Percentiles rank a stretch among this genome's conserved stretches.
These are phyloP conservation scores for Cystobasidium sp. DNA, from an alignment of 1,284 basidiomycete species.

Conservation along the genomic window DNA sequence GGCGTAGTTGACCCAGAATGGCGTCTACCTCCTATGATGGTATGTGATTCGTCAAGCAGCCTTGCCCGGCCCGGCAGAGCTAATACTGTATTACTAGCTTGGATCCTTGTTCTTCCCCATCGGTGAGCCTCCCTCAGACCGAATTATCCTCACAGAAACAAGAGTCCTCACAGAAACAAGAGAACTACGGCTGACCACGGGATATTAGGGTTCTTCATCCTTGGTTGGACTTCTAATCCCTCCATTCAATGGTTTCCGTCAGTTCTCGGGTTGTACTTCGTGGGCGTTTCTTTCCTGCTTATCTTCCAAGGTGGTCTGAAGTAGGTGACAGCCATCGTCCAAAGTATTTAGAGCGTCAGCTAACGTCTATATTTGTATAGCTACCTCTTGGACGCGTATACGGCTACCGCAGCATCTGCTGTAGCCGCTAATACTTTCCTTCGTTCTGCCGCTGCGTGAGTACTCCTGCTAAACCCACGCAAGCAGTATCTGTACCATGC, in stretches of 20 bases:
- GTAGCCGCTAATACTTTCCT: slow-evolving; percentile 58
- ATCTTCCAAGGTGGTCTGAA: slow-evolving; percentile 57
- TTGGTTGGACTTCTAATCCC: slow-evolving; percentile 56
- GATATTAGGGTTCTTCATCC: slow-evolving; percentile 12
- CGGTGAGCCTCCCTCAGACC: neutral
- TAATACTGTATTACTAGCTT: neutral
- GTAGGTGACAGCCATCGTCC: neutral
- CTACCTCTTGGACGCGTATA: slow-evolving; percentile 46
- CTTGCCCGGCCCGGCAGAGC: no score
- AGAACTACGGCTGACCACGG: neutral
- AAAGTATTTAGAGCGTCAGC: neutral
- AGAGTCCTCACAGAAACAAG: no score
- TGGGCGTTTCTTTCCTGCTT: slow-evolving; percentile 56
- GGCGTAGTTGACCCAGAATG: slow-evolving; percentile 54
- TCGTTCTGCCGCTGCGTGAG: slow-evolving; percentile 56
- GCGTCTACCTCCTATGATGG: slow-evolving; percentile 51
- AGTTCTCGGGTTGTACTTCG: slow-evolving; percentile 54
- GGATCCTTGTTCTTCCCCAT: slow-evolving; percentile 21
- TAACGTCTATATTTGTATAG: neutral
- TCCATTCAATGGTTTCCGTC: slow-evolving; percentile 55
- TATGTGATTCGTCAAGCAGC: slow-evolving; percentile 54
- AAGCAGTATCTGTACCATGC: slow-evolving; percentile 46
- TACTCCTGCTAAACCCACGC: neutral
- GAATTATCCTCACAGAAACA: no score
- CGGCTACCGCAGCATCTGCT: slow-evolving; percentile 43